These are phyloP conservation scores for Tylopilus felleus DNA, from an alignment of 768 basidiomycete genomes.

Conservation along the genomic window DNA sequence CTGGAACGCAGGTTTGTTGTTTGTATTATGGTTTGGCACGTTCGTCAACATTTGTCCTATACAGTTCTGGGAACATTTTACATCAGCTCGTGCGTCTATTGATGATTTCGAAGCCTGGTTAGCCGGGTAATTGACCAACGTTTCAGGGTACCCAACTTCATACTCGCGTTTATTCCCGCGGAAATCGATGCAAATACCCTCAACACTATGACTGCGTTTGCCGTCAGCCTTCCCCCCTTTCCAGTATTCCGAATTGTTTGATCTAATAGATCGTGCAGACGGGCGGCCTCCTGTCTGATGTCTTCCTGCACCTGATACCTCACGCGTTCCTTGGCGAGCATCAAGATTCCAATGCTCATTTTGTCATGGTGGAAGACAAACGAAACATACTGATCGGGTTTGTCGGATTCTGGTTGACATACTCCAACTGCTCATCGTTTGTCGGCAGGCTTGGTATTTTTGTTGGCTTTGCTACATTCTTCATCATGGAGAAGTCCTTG, in stretches of 20 bases:
- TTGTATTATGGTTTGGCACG: constrained; percentile 10
- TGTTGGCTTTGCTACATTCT: constrained; percentile 84
- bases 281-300: constrained; percentile 88
- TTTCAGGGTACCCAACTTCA: constrained; percentile 85
- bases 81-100: constrained; percentile 81
- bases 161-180: constrained; percentile 90
- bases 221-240: constrained; percentile 46
- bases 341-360: constrained; percentile 65
- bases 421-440: constrained; percentile 9
- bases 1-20: constrained; percentile 65
- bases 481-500: constrained; percentile 90
- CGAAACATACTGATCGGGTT: constrained; percentile 89
- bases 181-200: constrained; percentile 81
- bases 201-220: constrained; percentile 93
- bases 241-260: constrained; percentile 10
- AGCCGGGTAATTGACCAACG: constrained; percentile 20
- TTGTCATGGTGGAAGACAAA: constrained; percentile 87
- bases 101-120: constrained; percentile 16
- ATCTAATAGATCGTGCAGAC: constrained; percentile 46
- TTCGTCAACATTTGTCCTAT: constrained; percentile 20
- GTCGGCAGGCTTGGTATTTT: constrained; percentile 69
- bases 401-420: constrained; percentile 16
- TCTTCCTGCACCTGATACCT: constrained; percentile 88
- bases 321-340: constrained; percentile 91
- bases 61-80: constrained; percentile 92